A percentile compares a stretch with the other conserved stretches of the same genome.
These are phyloP conservation scores for Daldinia loculata DNA, from an alignment of 495 filamentous ascomycete genomes.

Conservation along the genomic window DNA sequence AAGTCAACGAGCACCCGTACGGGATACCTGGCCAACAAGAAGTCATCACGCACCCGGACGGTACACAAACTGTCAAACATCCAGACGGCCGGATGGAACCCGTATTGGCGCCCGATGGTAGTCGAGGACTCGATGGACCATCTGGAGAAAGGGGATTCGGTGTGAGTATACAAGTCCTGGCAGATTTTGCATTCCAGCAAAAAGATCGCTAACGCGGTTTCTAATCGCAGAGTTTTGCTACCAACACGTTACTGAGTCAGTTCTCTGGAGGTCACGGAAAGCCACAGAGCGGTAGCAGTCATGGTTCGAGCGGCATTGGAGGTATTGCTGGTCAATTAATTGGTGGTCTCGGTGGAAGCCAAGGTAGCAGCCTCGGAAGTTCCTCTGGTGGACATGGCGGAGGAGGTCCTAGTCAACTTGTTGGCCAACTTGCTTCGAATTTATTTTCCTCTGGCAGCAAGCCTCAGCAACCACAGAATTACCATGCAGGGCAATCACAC, in stretches of 20 bases:
- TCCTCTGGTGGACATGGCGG: conserved; percentile 48
- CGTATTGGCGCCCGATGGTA: conserved; percentile 50
- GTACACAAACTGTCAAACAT: conserved; percentile 58
- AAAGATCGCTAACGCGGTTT: conserved; percentile 18
- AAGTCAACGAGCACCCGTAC: conserved; percentile 59
- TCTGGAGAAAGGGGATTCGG: conserved; percentile 57
- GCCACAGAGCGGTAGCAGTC: conserved; percentile 40
- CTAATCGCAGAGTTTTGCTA: conserved; percentile 43
- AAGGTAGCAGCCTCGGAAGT: conserved; percentile 37
- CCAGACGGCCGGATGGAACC: conserved; percentile 62
- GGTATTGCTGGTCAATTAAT: conserved; percentile 50
- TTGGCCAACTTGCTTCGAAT: conserved; percentile 56
- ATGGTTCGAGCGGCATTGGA: conserved; percentile 49
- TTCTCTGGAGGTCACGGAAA: conserved; percentile 43
- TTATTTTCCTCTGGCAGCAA: conserved; percentile 55
- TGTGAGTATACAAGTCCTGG: conserved; percentile 45
- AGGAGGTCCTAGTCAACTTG: conserved; percentile 54
- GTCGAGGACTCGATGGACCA: conserved; percentile 48
- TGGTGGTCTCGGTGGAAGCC: conserved; percentile 44
- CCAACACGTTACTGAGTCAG: conserved; percentile 45
- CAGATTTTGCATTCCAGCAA: background rate
- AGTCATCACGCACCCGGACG: conserved; percentile 63
- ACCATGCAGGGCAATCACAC: conserved; percentile 47
- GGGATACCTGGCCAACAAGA: conserved; percentile 55
- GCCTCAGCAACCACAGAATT: conserved; percentile 49